phyloP scores from a whole-genome alignment of 2,329 filamentous ascomycete genomes.

The Aspergillus persii region DNA sequence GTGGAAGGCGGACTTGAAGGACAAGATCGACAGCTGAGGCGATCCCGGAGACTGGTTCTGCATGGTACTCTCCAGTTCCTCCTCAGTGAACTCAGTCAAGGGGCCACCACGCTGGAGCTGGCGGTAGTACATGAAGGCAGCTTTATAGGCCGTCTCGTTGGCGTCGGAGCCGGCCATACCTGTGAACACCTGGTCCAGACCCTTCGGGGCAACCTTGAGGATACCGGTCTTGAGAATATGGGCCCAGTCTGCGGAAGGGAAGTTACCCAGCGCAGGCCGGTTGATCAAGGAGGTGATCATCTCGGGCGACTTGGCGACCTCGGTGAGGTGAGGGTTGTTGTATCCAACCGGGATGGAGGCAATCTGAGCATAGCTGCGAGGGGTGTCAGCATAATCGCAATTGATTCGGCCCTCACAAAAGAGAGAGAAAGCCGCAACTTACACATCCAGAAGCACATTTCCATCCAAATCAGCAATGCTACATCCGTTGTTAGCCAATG shows the following conservation, averaged over 20 bases:
- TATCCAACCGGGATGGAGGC: slow-evolving; percentile 90
- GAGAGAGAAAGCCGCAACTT: slow-evolving; percentile 20
- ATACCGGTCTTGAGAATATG: slow-evolving; percentile 75
- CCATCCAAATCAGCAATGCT: slow-evolving; percentile 52
- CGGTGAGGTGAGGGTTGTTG: slow-evolving; percentile 76
- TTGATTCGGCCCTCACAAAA: neutral
- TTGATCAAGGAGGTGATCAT: slow-evolving; percentile 83
- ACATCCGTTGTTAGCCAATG: slow-evolving; percentile 19
- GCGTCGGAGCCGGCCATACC: slow-evolving; percentile 86
- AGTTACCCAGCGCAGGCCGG: slow-evolving; percentile 85
- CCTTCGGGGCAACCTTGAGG: slow-evolving; percentile 77
- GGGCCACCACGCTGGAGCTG: slow-evolving; percentile 77
- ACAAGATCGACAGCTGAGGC: slow-evolving; percentile 78
- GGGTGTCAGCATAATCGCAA: slow-evolving; percentile 2
- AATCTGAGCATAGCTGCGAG: slow-evolving; percentile 75
- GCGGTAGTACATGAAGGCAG: slow-evolving; percentile 88
- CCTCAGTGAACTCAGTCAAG: slow-evolving; percentile 72
- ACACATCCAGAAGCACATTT: slow-evolving; percentile 53
- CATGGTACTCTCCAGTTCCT: slow-evolving; percentile 75
- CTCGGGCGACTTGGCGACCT: slow-evolving; percentile 69
- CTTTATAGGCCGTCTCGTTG: slow-evolving; percentile 94
- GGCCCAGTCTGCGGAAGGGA: slow-evolving; percentile 82
- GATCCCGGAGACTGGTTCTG: slow-evolving; percentile 76
- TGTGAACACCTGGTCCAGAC: slow-evolving; percentile 85
- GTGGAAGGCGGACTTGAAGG: slow-evolving; percentile 86